A percentile compares a stretch with the other conserved stretches of the same genome.
Conservation (phyloP, 768 basidiomycete species). For the Cystofilobasidium capitatum region DNA sequence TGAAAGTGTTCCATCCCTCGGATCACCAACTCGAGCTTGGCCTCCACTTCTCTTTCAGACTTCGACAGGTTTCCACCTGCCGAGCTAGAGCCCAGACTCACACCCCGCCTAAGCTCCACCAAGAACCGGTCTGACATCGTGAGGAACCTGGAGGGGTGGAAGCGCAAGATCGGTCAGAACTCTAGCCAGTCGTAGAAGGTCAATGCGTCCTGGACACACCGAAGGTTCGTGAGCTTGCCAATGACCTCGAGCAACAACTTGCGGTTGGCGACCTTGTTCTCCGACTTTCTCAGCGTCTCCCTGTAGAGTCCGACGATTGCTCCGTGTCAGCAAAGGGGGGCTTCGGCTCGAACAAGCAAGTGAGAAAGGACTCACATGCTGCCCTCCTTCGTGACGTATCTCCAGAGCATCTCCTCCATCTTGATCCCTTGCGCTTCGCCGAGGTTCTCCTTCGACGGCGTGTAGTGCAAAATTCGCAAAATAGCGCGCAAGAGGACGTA, state of each 20-base stretch:
- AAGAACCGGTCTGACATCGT: constrained; percentile 89
- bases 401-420: constrained; percentile 70
- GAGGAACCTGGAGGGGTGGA: constrained; percentile 46
- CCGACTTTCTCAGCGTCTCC: constrained; percentile 55
- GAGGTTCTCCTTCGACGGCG: constrained; percentile 63
- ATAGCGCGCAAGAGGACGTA: constrained; percentile 85
- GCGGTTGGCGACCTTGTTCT: constrained; percentile 69
- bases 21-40: constrained; percentile 73
- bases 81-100: constrained; percentile 54
- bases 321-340: constrained; percentile 30
- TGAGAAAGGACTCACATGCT: constrained; percentile 55
- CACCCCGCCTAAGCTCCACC: constrained; percentile 56
- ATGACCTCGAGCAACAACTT: constrained; percentile 76
- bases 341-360: constrained; percentile 4
- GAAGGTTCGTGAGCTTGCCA: constrained; percentile 67
- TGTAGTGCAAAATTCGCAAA: constrained; percentile 57
- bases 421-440: constrained; percentile 67
- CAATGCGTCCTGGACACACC: constrained; percentile 46
- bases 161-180: background rate
- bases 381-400: constrained; percentile 14
- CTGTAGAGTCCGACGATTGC: background rate
- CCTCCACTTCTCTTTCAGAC: constrained; percentile 54
- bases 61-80: constrained; percentile 39
- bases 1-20: constrained; percentile 70
- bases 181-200: background rate